Evolutionary conservation across 352 stramenopile genomes (phyloP).

Genomic region (Hyaloperonospora arabidopsidis): DNA sequence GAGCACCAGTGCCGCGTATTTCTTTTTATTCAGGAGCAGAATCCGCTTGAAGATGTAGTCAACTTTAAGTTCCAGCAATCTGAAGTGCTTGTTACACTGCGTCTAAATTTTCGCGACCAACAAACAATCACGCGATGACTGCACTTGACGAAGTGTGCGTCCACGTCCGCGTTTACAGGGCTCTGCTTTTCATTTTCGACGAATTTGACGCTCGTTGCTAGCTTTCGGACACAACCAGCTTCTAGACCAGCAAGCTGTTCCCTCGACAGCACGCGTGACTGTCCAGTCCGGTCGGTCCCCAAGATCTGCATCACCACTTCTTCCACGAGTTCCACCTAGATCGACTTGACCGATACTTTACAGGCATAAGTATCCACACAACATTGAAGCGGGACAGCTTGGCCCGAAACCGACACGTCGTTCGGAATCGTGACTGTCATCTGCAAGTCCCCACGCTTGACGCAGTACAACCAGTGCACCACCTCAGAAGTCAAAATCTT

Average conservation of each 20-base stretch:
- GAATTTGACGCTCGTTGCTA: constrained; percentile 14
- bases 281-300: constrained; percentile 8
- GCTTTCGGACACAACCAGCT: constrained; percentile 9
- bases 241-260: constrained; percentile 11
- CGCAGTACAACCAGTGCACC: constrained; percentile 28
- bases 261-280: constrained; percentile 23
- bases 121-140: constrained; percentile 25
- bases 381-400: constrained; percentile 18
- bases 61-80: constrained; percentile 98
- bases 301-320: constrained; percentile 22
- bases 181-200: constrained; percentile 19
- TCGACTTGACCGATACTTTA: constrained; percentile 15
- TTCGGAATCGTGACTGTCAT: constrained; percentile 16
- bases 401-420: constrained; percentile 18
- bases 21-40: constrained; percentile 99
- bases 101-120: constrained; percentile 93
- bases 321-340: constrained; percentile 25
- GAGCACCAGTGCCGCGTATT: constrained; percentile 97
- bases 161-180: constrained; percentile 18
- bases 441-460: constrained; percentile 24
- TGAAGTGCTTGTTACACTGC: constrained; percentile 99
- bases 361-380: constrained; percentile 17
- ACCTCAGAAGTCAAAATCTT: constrained; percentile 20
- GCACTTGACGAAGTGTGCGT: constrained; percentile 25
- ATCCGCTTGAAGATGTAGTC: constrained; percentile 99